Percentiles rank a stretch among this genome's conserved stretches.
Evolutionary conservation across 2,329 filamentous ascomycete genomes (phyloP).

Genomic region (Trichoderma breve): DNA sequence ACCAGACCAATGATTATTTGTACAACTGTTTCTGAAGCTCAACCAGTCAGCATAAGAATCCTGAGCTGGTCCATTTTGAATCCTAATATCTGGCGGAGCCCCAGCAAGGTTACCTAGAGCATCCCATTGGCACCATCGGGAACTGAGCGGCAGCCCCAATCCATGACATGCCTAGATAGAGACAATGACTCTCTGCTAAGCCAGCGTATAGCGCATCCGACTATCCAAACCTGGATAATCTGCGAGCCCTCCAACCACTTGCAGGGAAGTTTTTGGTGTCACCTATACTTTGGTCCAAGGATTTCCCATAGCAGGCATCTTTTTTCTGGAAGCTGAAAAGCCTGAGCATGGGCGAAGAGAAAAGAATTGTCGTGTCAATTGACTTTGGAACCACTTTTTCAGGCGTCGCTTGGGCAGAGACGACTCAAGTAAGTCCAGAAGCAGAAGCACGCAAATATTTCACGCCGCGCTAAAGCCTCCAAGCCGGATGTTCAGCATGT

Average conservation of each 20-base stretch:
- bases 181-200: slow-evolving; percentile 17
- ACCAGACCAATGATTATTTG: neutral
- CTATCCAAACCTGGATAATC: neutral
- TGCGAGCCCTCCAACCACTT: slow-evolving; percentile 1
- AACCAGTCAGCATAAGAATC: slow-evolving; percentile 12
- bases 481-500: slow-evolving; percentile 41
- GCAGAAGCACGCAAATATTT: slow-evolving; percentile 7
- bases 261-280: neutral
- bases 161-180: neutral
- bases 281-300: neutral
- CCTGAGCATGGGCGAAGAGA: slow-evolving; percentile 30
- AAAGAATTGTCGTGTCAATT: slow-evolving; percentile 51
- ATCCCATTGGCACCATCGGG: slow-evolving; percentile 11
- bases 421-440: slow-evolving; percentile 34
- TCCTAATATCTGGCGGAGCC: slow-evolving; percentile 16
- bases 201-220: slow-evolving; percentile 1
- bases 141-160: slow-evolving; percentile 8
- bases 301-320: neutral
- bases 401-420: slow-evolving; percentile 52
- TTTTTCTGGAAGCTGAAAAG: slow-evolving; percentile 16
- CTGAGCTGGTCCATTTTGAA: slow-evolving; percentile 5
- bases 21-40: neutral
- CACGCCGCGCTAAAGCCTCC: slow-evolving; percentile 27
- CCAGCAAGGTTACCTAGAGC: neutral
- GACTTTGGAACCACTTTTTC: slow-evolving; percentile 59